Evolutionary conservation across 2,329 filamentous ascomycete genomes (phyloP), one percentile per base, ranked within the genome.

Genomic region (Stagonosporopsis tanaceti): DNA sequence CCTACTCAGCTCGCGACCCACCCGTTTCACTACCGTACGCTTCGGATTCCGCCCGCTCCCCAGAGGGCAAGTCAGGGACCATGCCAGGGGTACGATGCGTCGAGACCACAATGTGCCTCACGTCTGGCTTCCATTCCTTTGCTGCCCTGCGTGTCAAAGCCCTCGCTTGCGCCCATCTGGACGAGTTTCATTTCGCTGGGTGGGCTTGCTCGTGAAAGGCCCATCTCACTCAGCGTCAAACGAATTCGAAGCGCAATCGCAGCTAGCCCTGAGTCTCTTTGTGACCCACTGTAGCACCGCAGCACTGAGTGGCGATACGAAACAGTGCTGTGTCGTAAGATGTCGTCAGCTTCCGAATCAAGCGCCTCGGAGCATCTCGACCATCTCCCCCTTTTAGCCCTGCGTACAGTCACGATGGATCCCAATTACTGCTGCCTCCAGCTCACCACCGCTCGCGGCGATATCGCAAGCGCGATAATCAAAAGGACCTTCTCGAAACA

Each of bases 301-400:
- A 63, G 58, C 66, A 40, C 59, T 60, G 60, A 55, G 68, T 69
- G 68, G 63, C 68, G 60, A 66, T 63, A 64, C 68, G 66, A 69
- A 69, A 68, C 68, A 67, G 60, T 61, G 56, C 55, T 60, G 63
- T 70, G 65, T 71, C 67, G 67, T 71, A 69, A 69, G 59, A 65
- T 61, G 57, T 58, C 66, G 59, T 66, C 64, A 67, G 66, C 67
- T 55, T 57, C 63, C 64, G 61, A 66, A 62, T 66, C 50, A 59
- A 61, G 61, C 63, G 53, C 50, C 53, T 47, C 59, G 60, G 57
- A 50, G 17, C 48, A 48, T 42, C 52, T 61, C 48, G 32, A 53
- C 54, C 60, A 54, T 51, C 57, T 61, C 40, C 60, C 57, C 57
- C 53, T 57, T 60, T 54, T 37, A 61, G 57, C 46, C 42, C 32